Percentiles rank a stretch among this genome's conserved stretches.
Evolutionary conservation across 1,139 yeast genomes (phyloP).

Genomic region (Blastobotrys niveus): DNA sequence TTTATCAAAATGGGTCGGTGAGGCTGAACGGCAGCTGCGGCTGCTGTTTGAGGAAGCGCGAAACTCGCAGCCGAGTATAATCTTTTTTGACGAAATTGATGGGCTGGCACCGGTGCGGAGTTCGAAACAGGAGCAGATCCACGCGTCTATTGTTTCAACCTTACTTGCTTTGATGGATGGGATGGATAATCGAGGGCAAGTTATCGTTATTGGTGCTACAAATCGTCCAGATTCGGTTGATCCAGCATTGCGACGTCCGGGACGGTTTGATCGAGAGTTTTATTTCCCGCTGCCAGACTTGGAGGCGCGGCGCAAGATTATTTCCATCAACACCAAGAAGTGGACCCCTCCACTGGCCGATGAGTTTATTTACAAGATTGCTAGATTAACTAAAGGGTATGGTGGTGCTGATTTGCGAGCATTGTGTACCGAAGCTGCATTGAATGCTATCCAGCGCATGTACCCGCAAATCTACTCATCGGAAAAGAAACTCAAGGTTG

Average conservation of each 20-base stretch:
- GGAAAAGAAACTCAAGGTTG: constrained; percentile 64
- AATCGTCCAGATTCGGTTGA: constrained; percentile 97
- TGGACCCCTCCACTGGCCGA: constrained; percentile 74
- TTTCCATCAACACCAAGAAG: constrained; percentile 77
- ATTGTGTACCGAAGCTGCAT: constrained; percentile 90
- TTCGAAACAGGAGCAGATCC: constrained; percentile 95
- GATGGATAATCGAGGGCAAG: constrained; percentile 96
- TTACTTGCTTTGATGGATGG: constrained; percentile 96
- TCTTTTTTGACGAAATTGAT: constrained; percentile 95
- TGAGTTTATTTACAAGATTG: constrained; percentile 59
- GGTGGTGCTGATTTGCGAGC: constrained; percentile 98
- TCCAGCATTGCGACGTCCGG: constrained; percentile 95
- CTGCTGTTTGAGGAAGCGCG: constrained; percentile 91
- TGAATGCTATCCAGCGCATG: constrained; percentile 81
- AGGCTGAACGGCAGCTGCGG: constrained; percentile 91
- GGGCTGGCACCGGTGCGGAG: constrained; percentile 98
- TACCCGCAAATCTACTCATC: constrained; percentile 90
- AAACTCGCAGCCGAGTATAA: constrained; percentile 91
- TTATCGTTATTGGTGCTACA: constrained; percentile 96
- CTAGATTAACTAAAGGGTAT: constrained; percentile 84
- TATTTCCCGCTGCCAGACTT: constrained; percentile 90
- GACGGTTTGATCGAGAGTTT: constrained; percentile 94
- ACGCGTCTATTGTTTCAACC: constrained; percentile 94
- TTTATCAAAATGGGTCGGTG: constrained; percentile 98
- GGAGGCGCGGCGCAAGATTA: constrained; percentile 69